A percentile compares a stretch with the other conserved stretches of the same genome.
Evolutionary conservation across 139 green algal species (phyloP).

Genomic region (Limnomonas spitsbergensis): DNA sequence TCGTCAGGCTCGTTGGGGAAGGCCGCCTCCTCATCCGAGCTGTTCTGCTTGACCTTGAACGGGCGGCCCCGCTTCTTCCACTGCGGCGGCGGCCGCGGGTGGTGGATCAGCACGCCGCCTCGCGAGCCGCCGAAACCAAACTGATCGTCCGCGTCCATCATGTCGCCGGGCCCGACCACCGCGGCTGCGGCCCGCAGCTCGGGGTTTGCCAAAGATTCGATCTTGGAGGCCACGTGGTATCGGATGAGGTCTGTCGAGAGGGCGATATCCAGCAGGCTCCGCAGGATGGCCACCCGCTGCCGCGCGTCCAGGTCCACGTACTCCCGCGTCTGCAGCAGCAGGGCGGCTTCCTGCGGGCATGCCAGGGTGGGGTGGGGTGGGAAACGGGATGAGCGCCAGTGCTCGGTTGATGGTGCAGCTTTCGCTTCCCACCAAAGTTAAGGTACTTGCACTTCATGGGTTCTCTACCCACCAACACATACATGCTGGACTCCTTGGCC

Average conservation of each 20-base stretch:
- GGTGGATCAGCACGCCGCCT: background rate
- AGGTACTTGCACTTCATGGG: no score
- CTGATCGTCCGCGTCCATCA: background rate
- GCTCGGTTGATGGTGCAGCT: no score
- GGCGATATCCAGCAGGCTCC: slow-evolving; percentile 52
- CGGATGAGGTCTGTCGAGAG: slow-evolving; percentile 59
- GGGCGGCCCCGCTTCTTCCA: background rate
- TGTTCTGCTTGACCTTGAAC: background rate
- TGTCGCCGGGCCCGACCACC: background rate
- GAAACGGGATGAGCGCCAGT: no score
- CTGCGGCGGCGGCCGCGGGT: background rate
- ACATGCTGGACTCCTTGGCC: no score
- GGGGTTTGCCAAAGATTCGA: slow-evolving; percentile 44
- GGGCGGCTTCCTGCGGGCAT: slow-evolving; percentile 25
- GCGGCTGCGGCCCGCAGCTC: background rate
- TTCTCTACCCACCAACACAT: no score
- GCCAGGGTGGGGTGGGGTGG: no score
- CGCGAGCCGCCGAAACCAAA: background rate
- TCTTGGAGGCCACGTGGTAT: slow-evolving; percentile 45
- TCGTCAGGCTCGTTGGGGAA: no score
- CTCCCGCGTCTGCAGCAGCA: slow-evolving; percentile 46
- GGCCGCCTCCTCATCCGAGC: no score
- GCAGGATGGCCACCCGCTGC: slow-evolving; percentile 63
- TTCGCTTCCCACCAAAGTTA: no score
- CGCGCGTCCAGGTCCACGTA: slow-evolving; percentile 52